phyloP scores from a whole-genome alignment of 169 alveolate species.

The Eimeria brunetti region DNA sequence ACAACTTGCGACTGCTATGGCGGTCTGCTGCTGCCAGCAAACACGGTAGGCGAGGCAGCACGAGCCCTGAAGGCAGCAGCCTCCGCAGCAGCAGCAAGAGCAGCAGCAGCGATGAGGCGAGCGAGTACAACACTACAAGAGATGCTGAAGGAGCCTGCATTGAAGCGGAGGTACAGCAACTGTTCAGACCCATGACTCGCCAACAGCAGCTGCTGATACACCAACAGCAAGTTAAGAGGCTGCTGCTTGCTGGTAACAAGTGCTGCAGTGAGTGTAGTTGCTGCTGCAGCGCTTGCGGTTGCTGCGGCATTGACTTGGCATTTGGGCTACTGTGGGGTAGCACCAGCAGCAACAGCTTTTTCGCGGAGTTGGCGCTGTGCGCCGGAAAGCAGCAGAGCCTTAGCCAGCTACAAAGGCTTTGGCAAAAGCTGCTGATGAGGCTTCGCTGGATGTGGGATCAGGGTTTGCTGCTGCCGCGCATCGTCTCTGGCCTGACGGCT shows the following conservation, averaged over 20 bases:
- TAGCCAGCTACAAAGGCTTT: constrained; percentile 13
- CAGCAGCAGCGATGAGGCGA: constrained; percentile 17
- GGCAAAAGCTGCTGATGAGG: constrained; percentile 23
- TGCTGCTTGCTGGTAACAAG: constrained; percentile 13
- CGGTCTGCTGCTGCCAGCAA: constrained; percentile 14
- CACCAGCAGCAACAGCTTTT: constrained; percentile 52
- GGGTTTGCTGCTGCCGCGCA: constrained; percentile 57
- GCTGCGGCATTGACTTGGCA: constrained; percentile 59
- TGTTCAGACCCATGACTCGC: constrained; percentile 51
- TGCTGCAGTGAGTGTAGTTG: constrained; percentile 17
- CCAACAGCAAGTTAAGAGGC: constrained; percentile 60
- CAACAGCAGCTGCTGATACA: constrained; percentile 69
- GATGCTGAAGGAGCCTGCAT: constrained; percentile 3
- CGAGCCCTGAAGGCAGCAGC: background rate
- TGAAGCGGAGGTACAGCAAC: constrained; percentile 19
- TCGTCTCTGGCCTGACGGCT: constrained; percentile 50
- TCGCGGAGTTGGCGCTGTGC: constrained; percentile 34
- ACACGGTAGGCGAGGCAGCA: constrained; percentile 26
- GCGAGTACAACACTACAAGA: background rate
- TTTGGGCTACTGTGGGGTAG: constrained; percentile 53
- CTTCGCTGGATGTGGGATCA: constrained; percentile 56
- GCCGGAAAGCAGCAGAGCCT: constrained; percentile 61
- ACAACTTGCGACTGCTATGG: background rate
- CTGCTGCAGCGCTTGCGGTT: constrained; percentile 64
- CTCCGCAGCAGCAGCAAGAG: constrained; percentile 6